These are phyloP conservation scores for Kodamaea hsintzibuensis DNA, from an alignment of 805 yeast species.

Conservation along the genomic window DNA sequence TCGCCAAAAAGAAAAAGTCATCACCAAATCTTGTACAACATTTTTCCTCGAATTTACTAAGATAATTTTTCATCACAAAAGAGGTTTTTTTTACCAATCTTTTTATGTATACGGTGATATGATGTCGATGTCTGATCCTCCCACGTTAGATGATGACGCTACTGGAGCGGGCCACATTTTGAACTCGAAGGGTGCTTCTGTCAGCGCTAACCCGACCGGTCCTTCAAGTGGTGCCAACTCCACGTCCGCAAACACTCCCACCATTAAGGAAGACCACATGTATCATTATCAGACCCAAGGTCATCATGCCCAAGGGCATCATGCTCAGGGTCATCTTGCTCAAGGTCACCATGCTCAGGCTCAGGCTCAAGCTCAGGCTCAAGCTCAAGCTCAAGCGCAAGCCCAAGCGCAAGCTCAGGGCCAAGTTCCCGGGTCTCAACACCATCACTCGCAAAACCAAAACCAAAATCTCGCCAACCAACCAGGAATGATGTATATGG, in stretches of 20 bases:
- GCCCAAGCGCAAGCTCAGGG: not conserved
- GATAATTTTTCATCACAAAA: constrained; percentile 9
- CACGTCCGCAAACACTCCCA: constrained; percentile 13
- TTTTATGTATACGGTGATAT: constrained; percentile 7
- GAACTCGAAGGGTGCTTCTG: constrained; percentile 4
- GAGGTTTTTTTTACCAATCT: not conserved
- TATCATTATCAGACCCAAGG: constrained; percentile 11
- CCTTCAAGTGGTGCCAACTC: constrained; percentile 15
- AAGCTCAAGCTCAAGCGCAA: not conserved
- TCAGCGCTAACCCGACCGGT: constrained; percentile 12
- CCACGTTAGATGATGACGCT: constrained; percentile 11
- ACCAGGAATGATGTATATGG: constrained; percentile 12
- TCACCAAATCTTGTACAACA: constrained; percentile 11
- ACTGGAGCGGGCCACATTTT: constrained; percentile 1
- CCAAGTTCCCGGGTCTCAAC: not conserved
- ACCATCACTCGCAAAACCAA: constrained; percentile 7
- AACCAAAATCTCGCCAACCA: constrained; percentile 2
- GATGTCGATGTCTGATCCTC: constrained; percentile 12
- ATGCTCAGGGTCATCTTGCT: not conserved
- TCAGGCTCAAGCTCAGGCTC: not conserved
- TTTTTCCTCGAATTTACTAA: constrained; percentile 7
- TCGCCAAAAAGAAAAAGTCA: constrained; percentile 1
- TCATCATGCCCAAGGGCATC: constrained; percentile 7
- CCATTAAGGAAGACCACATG: constrained; percentile 13
- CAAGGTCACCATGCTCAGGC: not conserved